A percentile compares a stretch with the other conserved stretches of the same genome.
Evolutionary conservation across 1,284 basidiomycete species (phyloP).

Genomic region (Phellopilus nigrolimitatus): DNA sequence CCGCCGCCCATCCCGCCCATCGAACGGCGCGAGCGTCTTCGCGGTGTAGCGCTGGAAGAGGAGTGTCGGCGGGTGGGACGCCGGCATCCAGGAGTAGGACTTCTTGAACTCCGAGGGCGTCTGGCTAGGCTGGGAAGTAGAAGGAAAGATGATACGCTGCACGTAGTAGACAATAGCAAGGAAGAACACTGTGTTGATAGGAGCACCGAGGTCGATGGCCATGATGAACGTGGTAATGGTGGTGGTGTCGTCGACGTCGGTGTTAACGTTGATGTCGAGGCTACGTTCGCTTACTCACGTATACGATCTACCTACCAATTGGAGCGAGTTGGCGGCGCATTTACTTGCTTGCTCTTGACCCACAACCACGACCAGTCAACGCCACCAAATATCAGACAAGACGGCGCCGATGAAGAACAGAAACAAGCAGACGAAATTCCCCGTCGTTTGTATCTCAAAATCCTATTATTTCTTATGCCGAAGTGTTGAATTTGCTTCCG

Average conservation of each 20-base stretch:
- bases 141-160: conserved; percentile 68
- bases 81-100: conserved; percentile 84
- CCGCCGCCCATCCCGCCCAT: conserved; percentile 61
- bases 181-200: conserved; percentile 70
- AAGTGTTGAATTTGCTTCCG: conserved; percentile 3
- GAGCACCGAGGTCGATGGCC: conserved; percentile 52
- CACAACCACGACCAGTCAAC: neutral
- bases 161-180: conserved; percentile 76
- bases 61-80: conserved; percentile 70
- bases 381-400: neutral
- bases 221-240: conserved; percentile 21
- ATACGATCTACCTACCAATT: too few species aligned
- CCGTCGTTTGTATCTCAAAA: conserved; percentile 51
- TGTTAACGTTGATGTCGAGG: too few species aligned
- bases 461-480: conserved; percentile 23
- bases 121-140: conserved; percentile 40
- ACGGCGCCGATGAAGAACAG: conserved; percentile 68
- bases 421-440: conserved; percentile 82
- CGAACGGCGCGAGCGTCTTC: conserved; percentile 62
- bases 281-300: too few species aligned
- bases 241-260: neutral
- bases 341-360: neutral
- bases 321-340: too few species aligned
- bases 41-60: conserved; percentile 76
- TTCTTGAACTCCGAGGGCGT: conserved; percentile 69